Base-by-base conservation (phyloP, 352 stramenopile species). In the Blastocystis hominis region DNA sequence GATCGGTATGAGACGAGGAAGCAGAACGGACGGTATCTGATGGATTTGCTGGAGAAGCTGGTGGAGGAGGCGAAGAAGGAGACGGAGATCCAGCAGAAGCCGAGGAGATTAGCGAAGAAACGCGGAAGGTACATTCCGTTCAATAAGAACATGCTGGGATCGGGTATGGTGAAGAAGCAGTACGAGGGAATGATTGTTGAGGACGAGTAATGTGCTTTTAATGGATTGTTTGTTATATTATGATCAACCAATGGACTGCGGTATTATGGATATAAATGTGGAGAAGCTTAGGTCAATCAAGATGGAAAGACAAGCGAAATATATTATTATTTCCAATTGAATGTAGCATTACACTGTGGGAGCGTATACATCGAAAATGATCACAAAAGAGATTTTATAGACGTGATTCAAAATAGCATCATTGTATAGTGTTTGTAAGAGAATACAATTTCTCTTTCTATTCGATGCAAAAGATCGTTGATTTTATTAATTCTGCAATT, bases 181-280 rank as follows among this genome's bases (percentile, higher is more conserved):
- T 84, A 84, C 56, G 72, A 84, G 50, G 72, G 72, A 69, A 84
- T 84, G 72, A 84, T 84, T 2, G 68, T 53, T 36, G 72, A 84
- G 56, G 72, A 84, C 46, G 72, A 84, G 47, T 84, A 84, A 42
- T 6, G 44, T 77, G 15, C 55, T 77, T 59, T 15, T 15, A 56
- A 55, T 55, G 44, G 36, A 30, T 30, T 30, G 24, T 30, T 30
- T 30, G 24, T 30, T 30, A 30, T 30, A 30, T 30, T 30, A 30
- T 30, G 24, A 30, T 30, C 24, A 30, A 30, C 24, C 24, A 30
- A 30, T 30, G 24, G 64, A 30, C 9, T 47, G 64, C 24, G 40
- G 53, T 77, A 56, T 47, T 15, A 17, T 61, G 38, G 34, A 77
- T 56, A 56, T 40, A 77, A 36, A 30, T 59, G 50, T 59, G n/a